Percentiles rank a stretch among this genome's conserved stretches.
Evolutionary conservation across 345 rosid genomes (phyloP).

Genomic region (Sisymbrium altissimum): DNA sequence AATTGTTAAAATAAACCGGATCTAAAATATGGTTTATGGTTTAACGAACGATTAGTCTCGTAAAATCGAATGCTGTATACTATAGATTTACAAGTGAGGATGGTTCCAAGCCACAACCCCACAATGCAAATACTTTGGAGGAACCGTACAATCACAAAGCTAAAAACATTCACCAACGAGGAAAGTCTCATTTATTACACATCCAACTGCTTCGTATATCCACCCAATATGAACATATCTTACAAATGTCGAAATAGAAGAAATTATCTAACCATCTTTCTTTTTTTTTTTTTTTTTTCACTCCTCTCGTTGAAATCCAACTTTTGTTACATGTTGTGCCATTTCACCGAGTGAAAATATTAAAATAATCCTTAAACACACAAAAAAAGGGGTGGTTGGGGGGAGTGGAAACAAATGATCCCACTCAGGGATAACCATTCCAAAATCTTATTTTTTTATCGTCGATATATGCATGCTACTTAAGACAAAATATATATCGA

Average conservation of each 20-base stretch:
- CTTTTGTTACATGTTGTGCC: background rate
- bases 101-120: background rate
- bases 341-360: background rate
- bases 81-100: background rate
- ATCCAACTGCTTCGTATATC: slow-evolving; percentile 29
- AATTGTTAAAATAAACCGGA: too few relatives aligned
- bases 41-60: background rate
- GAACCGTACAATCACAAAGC: slow-evolving; percentile 27
- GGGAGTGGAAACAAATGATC: background rate
- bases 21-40: background rate
- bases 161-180: slow-evolving; percentile 28
- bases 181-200: slow-evolving; percentile 39
- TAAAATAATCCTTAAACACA: background rate
- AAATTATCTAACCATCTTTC: slow-evolving; percentile 2
- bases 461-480: background rate
- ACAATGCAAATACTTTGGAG: slow-evolving; percentile 22
- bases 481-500: slow-evolving; percentile 1
- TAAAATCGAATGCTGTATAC: background rate
- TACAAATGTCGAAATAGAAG: background rate
- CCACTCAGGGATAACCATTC: background rate
- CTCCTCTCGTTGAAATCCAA: slow-evolving; percentile 10
- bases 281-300: background rate
- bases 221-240: slow-evolving; percentile 18
- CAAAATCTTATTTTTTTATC: background rate
- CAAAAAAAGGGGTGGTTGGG: too few relatives aligned